These are phyloP conservation scores for Kodamaea fukazawae DNA, from an alignment of 805 yeast genomes.

Conservation along the genomic window DNA sequence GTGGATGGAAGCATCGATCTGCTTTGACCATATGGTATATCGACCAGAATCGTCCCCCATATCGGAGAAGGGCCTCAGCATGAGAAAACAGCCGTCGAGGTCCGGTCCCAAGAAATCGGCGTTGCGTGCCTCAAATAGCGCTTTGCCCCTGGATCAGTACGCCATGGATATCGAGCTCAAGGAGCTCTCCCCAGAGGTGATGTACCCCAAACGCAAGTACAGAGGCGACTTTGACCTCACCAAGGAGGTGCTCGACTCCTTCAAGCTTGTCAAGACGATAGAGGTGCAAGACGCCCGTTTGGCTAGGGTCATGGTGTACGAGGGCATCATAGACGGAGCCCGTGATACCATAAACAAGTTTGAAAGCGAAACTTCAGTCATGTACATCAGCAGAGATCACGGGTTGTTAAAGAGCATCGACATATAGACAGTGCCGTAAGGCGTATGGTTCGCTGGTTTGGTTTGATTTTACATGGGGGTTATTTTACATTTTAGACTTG, in stretches of 20 bases:
- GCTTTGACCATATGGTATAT: too few species aligned
- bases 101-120: too few species aligned
- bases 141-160: too few species aligned
- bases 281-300: slow-evolving; percentile 3
- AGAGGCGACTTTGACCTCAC: slow-evolving; percentile 8
- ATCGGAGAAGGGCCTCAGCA: too few species aligned
- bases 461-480: too few species aligned
- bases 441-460: too few species aligned
- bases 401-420: slow-evolving; percentile 1
- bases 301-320: slow-evolving; percentile 5
- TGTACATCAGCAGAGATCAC: slow-evolving; percentile 9
- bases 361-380: slow-evolving; percentile 4
- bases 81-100: too few species aligned
- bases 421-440: too few species aligned
- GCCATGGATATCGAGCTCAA: slow-evolving; percentile 9
- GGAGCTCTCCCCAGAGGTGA: slow-evolving; percentile 6
- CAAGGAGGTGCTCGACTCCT: background rate
- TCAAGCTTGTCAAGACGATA: slow-evolving; percentile 4
- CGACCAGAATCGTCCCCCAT: too few species aligned
- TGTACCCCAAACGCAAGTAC: slow-evolving; percentile 5
- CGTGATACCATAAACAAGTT: slow-evolving; percentile 6
- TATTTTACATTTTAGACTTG: too few species aligned
- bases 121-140: too few species aligned
- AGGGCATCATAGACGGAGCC: slow-evolving; percentile 6
- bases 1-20: too few species aligned